These are phyloP conservation scores for Hypoxylon sp. DNA, from an alignment of 2,329 filamentous ascomycete species.

Conservation along the genomic window DNA sequence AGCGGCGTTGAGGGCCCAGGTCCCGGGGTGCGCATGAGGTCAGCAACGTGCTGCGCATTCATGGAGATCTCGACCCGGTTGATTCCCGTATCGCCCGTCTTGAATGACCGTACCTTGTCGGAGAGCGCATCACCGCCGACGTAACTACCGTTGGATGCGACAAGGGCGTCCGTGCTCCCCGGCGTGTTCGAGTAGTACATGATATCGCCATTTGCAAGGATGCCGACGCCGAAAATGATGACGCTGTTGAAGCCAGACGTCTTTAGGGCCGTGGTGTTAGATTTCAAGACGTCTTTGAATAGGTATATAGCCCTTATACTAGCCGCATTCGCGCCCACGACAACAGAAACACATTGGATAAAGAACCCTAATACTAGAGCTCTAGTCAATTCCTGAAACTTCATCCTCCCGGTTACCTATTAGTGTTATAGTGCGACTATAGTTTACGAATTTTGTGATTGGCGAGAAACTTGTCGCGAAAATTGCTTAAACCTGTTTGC, in stretches of 20 bases:
- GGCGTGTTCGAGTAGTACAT: constrained; percentile 63
- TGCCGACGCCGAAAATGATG: constrained; percentile 62
- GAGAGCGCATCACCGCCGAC: constrained; percentile 65
- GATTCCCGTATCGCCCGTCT: constrained; percentile 54
- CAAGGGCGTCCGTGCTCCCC: constrained; percentile 55
- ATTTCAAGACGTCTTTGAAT: constrained; percentile 63
- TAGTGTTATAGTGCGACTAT: neutral
- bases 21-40: constrained; percentile 56
- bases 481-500: neutral
- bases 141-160: constrained; percentile 60
- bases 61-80: constrained; percentile 61
- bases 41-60: constrained; percentile 60
- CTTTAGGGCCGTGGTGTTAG: constrained; percentile 59
- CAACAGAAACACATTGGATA: constrained; percentile 32
- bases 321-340: constrained; percentile 36
- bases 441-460: neutral
- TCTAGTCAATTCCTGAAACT: constrained; percentile 25
- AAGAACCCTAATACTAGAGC: constrained; percentile 42
- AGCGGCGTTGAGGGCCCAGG: constrained; percentile 55
- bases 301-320: constrained; percentile 56
- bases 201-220: constrained; percentile 60
- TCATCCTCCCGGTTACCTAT: constrained; percentile 25
- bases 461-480: neutral
- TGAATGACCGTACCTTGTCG: constrained; percentile 62
- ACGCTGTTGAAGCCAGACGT: constrained; percentile 61